Evolutionary conservation across 345 rosid species (phyloP), one percentile per base, ranked within the genome.

Genomic region (Aethionema arabicum): DNA sequence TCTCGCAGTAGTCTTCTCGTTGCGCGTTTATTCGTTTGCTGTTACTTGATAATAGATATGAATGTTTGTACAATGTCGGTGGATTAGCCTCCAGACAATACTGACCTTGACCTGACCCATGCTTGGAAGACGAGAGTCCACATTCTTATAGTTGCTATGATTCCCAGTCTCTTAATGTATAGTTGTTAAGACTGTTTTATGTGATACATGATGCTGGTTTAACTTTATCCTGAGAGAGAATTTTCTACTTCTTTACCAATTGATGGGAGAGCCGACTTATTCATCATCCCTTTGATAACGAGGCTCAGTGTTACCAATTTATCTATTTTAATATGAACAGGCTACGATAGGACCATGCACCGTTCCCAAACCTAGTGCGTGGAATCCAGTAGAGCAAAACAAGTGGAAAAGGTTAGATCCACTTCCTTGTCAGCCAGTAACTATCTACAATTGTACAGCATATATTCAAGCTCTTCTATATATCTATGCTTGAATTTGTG

Each of bases 351-450:
- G 98, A 62, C 88, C 97, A 63, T 92, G 96, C 72, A 85, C 74
- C 52, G 56, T 67, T 30, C 79, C 90, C 4, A 92, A 89, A 77
- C 98, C 98, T 9, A 84, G 95, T 72, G 76, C 82, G 8, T 89
- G 98, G 98, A 89, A 80, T 50, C 95, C 86, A 9, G 86, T 85
- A 0, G 96, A 89, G 66, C 91, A 77, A 76, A 79, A 83, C 78
- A 92, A 92, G 72, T 92, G 98, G 98, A 80, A 85, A 75, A 89
- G 98, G 98, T 92, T 55, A 35, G 81, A 10, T 42, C 42, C 32
- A 11, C n/a, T 37, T 54, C 0, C 32, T 32, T 42, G 1, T 41
- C 29, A 0, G 27, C 29, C 43, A 63, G 16, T 39, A 13, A 12
- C 31, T 41, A 5, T 47, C 39, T 32, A 11, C 29, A 12, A 15